A percentile compares a stretch with the other conserved stretches of the same genome.
These are phyloP conservation scores for Saccharum spontaneum DNA, from an alignment of 176 grass and related monocot species.

Conservation along the genomic window DNA sequence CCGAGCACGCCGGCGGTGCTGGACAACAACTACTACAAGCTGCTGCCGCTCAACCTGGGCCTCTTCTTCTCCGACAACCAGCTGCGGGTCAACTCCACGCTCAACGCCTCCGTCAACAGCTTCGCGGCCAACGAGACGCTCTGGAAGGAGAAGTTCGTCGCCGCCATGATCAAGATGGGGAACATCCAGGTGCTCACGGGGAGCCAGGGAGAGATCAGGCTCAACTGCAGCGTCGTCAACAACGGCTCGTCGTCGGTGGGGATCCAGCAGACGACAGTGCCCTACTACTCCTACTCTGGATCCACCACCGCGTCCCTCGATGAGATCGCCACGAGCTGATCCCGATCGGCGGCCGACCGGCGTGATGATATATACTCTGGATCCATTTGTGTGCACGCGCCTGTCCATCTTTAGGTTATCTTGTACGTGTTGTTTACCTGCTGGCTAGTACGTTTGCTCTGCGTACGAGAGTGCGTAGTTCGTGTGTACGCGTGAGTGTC, in stretches of 20 bases:
- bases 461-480: not conserved
- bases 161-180: conserved; percentile 59
- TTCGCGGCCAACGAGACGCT: conserved; percentile 41
- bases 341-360: too few species aligned
- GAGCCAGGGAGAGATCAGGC: conserved; percentile 33
- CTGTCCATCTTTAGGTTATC: not conserved
- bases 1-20: conserved; percentile 40
- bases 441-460: not conserved
- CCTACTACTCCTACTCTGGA: conserved; percentile 1
- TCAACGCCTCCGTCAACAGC: conserved; percentile 20
- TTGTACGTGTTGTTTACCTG: not conserved
- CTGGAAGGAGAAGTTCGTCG: conserved; percentile 42
- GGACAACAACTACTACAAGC: conserved; percentile 61
- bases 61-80: conserved; percentile 55
- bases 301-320: conserved; percentile 26
- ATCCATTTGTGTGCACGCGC: not conserved
- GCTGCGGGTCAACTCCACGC: conserved; percentile 38
- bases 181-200: conserved; percentile 51
- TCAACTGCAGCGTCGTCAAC: conserved; percentile 49
- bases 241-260: not conserved
- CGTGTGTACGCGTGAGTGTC: not conserved
- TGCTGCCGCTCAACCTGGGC: conserved; percentile 37
- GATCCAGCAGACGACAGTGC: not conserved
- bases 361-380: not conserved
- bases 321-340: conserved; percentile 30